Conservation (phyloP, 2,329 filamentous ascomycete genomes). For the Ceratocystis lukuohia region DNA sequence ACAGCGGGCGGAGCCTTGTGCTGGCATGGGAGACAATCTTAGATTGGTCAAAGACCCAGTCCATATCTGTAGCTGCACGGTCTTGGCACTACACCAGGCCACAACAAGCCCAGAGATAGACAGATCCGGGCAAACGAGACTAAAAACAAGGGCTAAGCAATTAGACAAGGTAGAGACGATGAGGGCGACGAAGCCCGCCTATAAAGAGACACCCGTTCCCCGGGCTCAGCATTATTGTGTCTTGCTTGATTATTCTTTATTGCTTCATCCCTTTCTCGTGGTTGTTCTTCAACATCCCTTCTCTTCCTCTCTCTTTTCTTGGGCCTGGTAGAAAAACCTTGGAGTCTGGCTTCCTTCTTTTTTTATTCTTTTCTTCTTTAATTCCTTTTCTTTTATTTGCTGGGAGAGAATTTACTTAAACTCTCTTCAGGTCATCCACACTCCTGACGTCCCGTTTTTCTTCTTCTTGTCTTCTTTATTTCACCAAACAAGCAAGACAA, state of each 20-base stretch:
- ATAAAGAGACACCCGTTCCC: not conserved
- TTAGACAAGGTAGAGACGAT: not conserved
- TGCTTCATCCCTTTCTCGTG: not conserved
- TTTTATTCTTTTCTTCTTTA: not conserved
- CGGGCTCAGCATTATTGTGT: not conserved
- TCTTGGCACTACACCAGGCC: not conserved
- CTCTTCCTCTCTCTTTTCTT: not conserved
- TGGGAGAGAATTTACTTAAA: not conserved
- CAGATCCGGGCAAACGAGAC: conserved; percentile 2
- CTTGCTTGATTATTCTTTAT: not conserved
- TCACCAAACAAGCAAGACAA: not conserved
- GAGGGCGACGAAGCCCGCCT: not conserved
- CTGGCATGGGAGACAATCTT: conserved; percentile 1
- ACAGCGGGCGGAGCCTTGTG: not conserved
- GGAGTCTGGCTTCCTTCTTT: not conserved
- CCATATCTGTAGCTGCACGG: not conserved
- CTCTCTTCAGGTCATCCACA: no score
- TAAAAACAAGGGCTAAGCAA: not conserved
- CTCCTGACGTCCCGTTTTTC: not conserved
- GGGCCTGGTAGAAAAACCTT: not conserved
- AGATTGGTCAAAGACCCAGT: not conserved
- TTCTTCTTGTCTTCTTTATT: not conserved
- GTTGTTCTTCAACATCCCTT: not conserved
- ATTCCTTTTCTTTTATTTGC: no score
- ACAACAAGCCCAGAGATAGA: not conserved